Evolutionary conservation across 129 eudicot species (phyloP).

Genomic region (Lactuca sativa): DNA sequence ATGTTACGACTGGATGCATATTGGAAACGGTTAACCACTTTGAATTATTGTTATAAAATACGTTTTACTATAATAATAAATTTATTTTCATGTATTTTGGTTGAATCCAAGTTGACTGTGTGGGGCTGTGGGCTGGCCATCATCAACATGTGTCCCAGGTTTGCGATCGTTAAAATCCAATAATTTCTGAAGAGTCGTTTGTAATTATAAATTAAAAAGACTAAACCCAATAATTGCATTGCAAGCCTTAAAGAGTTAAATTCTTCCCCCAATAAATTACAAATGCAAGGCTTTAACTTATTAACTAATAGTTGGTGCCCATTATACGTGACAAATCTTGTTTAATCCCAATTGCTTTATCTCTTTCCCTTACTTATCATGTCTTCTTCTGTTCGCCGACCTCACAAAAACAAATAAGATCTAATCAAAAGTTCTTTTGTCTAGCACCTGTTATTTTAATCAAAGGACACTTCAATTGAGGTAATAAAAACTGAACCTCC

Average conservation of each 20-base stretch:
- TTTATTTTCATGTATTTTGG: neutral
- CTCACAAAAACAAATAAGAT: too few species aligned
- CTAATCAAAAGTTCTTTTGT: too few species aligned
- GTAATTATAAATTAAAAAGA: neutral
- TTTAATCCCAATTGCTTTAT: neutral
- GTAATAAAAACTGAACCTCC: too few species aligned
- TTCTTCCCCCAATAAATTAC: slow-evolving; percentile 12
- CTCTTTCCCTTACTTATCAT: too few species aligned
- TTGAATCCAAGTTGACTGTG: neutral
- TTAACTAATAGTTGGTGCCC: neutral
- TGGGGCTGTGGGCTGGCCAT: neutral
- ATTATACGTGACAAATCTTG: neutral
- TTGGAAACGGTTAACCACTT: neutral
- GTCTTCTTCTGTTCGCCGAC: too few species aligned
- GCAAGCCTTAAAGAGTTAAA: neutral
- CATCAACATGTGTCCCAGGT: slow-evolving; percentile 1
- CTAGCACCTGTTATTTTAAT: too few species aligned
- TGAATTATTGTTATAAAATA: too few species aligned
- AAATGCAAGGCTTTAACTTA: neutral
- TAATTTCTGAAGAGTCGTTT: neutral
- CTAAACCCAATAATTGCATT: neutral
- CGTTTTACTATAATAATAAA: too few species aligned
- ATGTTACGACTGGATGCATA: neutral
- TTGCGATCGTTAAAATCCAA: neutral
- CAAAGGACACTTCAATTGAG: too few species aligned